A percentile compares a stretch with the other conserved stretches of the same genome.
phyloP scores from a whole-genome alignment of 495 filamentous ascomycete species.

The Xylaria grammica region DNA sequence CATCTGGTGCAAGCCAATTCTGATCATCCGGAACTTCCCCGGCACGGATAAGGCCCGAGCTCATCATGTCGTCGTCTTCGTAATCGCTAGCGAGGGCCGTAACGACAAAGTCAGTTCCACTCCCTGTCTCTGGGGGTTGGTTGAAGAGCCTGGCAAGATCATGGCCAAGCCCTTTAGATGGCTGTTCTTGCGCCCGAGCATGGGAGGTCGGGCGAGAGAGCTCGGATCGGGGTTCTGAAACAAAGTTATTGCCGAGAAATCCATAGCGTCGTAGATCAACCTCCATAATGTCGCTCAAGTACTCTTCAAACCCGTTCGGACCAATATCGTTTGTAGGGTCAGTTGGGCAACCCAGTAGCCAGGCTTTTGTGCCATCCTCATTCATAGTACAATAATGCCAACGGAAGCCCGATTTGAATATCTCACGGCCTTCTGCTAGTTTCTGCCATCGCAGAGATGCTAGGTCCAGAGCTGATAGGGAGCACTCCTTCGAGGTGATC shows the following conservation, averaged over 20 bases:
- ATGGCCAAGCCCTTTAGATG: constrained; percentile 73
- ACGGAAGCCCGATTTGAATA: constrained; percentile 83
- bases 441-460: constrained; percentile 89
- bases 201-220: constrained; percentile 55
- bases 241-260: constrained; percentile 78
- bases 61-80: constrained; percentile 65
- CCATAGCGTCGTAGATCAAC: constrained; percentile 87
- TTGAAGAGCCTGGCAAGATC: constrained; percentile 89
- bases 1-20: constrained; percentile 66
- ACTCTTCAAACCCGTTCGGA: constrained; percentile 72
- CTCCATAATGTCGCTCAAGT: constrained; percentile 89
- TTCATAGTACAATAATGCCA: constrained; percentile 99
- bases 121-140: constrained; percentile 73
- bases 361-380: constrained; percentile 90
- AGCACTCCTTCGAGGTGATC: constrained; percentile 82
- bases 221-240: constrained; percentile 63
- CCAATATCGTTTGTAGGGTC: constrained; percentile 63
- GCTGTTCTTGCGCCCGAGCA: constrained; percentile 45
- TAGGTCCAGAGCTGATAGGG: constrained; percentile 84
- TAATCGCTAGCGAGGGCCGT: constrained; percentile 74
- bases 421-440: constrained; percentile 88
- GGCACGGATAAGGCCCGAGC: constrained; percentile 49
- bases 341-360: constrained; percentile 89
- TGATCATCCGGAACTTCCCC: constrained; percentile 51
- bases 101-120: constrained; percentile 83